Conservation (phyloP, 371 early-diverging fungal genomes). For the Mortierella sp. region DNA sequence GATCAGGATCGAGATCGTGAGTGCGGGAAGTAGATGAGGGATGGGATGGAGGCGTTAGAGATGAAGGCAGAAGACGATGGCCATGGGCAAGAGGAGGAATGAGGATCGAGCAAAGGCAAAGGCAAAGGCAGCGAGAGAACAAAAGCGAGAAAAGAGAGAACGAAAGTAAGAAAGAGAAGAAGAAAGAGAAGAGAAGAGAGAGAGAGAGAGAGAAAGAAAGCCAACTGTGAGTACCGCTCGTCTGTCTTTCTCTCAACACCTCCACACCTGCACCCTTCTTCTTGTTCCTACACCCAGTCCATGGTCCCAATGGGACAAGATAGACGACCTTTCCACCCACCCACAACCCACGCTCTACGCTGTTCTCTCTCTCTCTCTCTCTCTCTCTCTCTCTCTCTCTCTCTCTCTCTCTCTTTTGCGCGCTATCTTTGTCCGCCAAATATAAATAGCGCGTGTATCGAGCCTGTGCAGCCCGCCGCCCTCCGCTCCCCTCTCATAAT, state of each 20-base stretch:
- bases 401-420: background rate
- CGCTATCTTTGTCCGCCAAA: no score
- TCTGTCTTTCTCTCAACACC: background rate
- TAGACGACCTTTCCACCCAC: background rate
- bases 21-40: no score
- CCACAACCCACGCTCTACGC: background rate
- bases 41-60: no score
- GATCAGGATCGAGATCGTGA: no score
- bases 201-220: background rate
- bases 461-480: no score
- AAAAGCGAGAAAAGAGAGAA: background rate
- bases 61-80: no score
- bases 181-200: background rate
- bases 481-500: no score
- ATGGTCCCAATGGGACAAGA: background rate
- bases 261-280: background rate
- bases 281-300: background rate
- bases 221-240: conserved; percentile 1
- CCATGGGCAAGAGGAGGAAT: no score
- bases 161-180: background rate
- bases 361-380: background rate
- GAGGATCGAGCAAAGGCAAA: no score
- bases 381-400: conserved; percentile 1
- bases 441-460: no score
- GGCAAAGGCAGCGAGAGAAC: background rate